Conservation (phyloP, 2,329 filamentous ascomycete species). For the Colletotrichum sp. region DNA sequence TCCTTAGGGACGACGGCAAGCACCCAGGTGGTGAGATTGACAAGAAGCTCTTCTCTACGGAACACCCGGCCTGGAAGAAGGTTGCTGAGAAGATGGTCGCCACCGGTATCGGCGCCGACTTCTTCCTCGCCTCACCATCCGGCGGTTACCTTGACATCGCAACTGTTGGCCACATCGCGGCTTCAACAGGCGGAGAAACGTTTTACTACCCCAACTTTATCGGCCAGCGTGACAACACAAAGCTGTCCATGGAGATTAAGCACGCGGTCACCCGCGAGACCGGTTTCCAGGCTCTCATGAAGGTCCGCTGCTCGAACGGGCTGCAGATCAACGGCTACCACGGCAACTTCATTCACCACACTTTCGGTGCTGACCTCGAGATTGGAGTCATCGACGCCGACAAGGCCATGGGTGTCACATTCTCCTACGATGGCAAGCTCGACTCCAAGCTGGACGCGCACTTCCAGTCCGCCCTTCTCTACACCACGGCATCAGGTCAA, state of each 20-base stretch:
- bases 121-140: conserved; percentile 90
- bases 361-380: conserved; percentile 92
- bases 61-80: conserved; percentile 88
- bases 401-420: conserved; percentile 89
- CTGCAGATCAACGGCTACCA: conserved; percentile 94
- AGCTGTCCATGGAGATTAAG: conserved; percentile 82
- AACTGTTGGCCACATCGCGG: conserved; percentile 86
- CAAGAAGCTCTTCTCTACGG: conserved; percentile 89
- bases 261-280: conserved; percentile 89
- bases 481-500: conserved; percentile 89
- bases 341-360: conserved; percentile 95
- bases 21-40: conserved; percentile 86
- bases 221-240: conserved; percentile 81
- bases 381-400: conserved; percentile 92
- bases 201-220: conserved; percentile 99
- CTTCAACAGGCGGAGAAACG: conserved; percentile 90
- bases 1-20: conserved; percentile 87
- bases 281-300: conserved; percentile 95
- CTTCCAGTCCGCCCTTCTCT: conserved; percentile 93
- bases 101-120: conserved; percentile 85
- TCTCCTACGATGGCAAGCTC: conserved; percentile 96
- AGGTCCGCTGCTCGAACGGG: conserved; percentile 96
- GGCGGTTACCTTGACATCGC: conserved; percentile 93
- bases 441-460: conserved; percentile 95
- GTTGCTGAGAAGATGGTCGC: conserved; percentile 87